Percentiles rank a stretch among this genome's conserved stretches.
phyloP scores from a whole-genome alignment of 2,329 filamentous ascomycete species.

The Truncatella angustata region DNA sequence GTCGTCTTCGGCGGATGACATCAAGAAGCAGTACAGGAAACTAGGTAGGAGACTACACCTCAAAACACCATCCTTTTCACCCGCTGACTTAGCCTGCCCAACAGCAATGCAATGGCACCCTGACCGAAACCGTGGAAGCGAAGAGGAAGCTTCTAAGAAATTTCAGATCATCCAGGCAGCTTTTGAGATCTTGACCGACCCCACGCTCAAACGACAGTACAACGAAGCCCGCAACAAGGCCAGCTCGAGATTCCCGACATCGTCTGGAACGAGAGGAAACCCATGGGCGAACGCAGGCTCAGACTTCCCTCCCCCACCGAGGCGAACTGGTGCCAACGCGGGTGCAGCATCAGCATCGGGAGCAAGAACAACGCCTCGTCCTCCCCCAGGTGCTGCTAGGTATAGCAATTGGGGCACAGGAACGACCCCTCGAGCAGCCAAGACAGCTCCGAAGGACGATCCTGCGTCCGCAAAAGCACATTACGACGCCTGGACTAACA shows the following conservation, averaged over 20 bases:
- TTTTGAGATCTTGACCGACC: conserved; percentile 67
- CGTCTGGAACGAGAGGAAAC: conserved; percentile 57
- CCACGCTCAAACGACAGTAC: conserved; percentile 50
- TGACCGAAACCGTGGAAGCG: conserved; percentile 81
- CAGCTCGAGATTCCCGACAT: conserved; percentile 38
- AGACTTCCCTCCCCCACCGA: conserved; percentile 51
- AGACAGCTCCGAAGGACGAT: conserved; percentile 22
- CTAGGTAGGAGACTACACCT: conserved; percentile 54
- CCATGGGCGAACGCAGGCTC: conserved; percentile 51
- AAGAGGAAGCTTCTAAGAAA: conserved; percentile 74
- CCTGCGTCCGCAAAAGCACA: conserved; percentile 22
- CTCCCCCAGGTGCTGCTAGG: conserved; percentile 41
- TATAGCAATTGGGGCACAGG: conserved; percentile 31
- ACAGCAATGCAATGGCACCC: conserved; percentile 82
- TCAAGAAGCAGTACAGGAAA: conserved; percentile 85
- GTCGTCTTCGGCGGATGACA: conserved; percentile 68
- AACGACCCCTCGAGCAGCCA: conserved; percentile 16
- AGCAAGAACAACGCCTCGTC: conserved; percentile 14
- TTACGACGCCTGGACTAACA: conserved; percentile 35
- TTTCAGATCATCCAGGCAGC: conserved; percentile 87
- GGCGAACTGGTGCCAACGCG: conserved; percentile 31
- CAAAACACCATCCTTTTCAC: not conserved
- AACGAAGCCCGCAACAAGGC: conserved; percentile 44
- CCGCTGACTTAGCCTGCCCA: not conserved
- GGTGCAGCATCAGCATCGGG: conserved; percentile 1